phyloP scores from a whole-genome alignment of 331 rosid genomes.

The Rosa hybrid region DNA sequence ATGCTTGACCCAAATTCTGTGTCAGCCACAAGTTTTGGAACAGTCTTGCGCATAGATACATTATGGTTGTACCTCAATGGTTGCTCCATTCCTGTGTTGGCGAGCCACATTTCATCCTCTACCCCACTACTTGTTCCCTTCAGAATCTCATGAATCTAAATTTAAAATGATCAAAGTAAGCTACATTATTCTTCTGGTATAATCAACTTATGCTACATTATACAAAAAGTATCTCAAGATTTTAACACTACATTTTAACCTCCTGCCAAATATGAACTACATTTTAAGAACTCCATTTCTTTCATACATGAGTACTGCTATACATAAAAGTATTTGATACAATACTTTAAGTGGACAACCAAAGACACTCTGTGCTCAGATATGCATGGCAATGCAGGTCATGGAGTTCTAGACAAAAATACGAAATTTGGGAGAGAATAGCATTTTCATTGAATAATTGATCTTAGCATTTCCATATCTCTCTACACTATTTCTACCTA shows the following conservation, averaged over 20 bases:
- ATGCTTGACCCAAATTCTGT: slow-evolving; percentile 58
- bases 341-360: neutral
- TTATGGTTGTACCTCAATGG: slow-evolving; percentile 43
- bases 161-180: slow-evolving; percentile 45
- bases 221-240: slow-evolving; percentile 12
- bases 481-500: neutral
- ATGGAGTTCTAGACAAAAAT: neutral
- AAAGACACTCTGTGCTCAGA: neutral
- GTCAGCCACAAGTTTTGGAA: slow-evolving; percentile 40
- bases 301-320: neutral
- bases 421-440: neutral
- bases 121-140: slow-evolving; percentile 53
- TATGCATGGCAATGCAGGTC: neutral
- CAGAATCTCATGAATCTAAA: slow-evolving; percentile 71
- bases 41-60: slow-evolving; percentile 42
- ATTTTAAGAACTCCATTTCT: neutral
- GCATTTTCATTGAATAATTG: neutral
- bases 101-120: slow-evolving; percentile 73
- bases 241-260: neutral
- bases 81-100: slow-evolving; percentile 45
- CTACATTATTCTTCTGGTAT: slow-evolving; percentile 11
- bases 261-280: neutral
- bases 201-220: slow-evolving; percentile 28
- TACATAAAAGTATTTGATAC: neutral
- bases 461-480: neutral